phyloP scores from a whole-genome alignment of 2,329 filamentous ascomycete genomes.

The Emergomyces orientalis region DNA sequence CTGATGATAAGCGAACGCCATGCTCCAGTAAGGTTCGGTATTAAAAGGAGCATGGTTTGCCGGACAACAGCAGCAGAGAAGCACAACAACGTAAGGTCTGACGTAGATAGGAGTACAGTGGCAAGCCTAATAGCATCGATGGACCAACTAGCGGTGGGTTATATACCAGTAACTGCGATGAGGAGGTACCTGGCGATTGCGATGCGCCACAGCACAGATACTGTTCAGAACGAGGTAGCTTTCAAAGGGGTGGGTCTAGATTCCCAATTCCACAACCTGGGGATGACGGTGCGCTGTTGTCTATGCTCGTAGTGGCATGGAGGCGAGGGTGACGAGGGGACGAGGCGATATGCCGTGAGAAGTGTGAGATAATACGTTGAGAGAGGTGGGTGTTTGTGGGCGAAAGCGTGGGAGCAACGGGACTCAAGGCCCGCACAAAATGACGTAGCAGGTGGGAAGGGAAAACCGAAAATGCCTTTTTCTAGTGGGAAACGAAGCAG shows the following conservation, averaged over 20 bases:
- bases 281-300: no score
- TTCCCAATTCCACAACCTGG: no score
- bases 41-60: slow-evolving; percentile 3
- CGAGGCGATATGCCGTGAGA: no score
- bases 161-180: background rate
- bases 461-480: background rate
- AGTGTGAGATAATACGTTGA: no score
- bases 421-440: background rate
- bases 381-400: no score
- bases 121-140: background rate
- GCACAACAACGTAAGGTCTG: background rate
- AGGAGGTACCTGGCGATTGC: background rate
- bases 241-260: no score
- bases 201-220: background rate
- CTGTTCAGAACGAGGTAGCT: no score
- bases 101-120: background rate
- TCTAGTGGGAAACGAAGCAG: no score
- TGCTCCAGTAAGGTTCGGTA: background rate
- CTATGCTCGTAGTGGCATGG: no score
- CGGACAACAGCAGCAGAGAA: background rate
- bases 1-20: background rate
- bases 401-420: no score
- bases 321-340: no score
- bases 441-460: background rate
- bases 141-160: background rate